Evolutionary conservation across 768 basidiomycete genomes (phyloP).

Genomic region (Lentinus tigrinus): DNA sequence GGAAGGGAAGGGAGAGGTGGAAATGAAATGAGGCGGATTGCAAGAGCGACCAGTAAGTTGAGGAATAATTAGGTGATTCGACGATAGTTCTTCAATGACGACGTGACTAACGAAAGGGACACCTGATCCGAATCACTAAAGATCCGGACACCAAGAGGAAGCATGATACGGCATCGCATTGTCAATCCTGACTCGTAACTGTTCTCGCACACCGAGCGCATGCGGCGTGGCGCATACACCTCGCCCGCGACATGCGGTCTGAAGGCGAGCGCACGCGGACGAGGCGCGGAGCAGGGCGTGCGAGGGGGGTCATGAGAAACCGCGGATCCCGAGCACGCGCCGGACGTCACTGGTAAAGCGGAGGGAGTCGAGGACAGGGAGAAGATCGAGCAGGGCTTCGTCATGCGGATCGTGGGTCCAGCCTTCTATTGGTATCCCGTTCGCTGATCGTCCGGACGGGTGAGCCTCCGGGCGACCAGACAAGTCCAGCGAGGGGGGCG

Average conservation of each 20-base stretch:
- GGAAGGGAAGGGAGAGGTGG: background rate
- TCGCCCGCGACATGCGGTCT: background rate
- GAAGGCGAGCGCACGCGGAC: background rate
- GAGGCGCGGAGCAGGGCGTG: background rate
- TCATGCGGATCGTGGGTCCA: constrained; percentile 98
- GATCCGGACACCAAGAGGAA: background rate
- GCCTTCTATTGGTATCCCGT: constrained; percentile 98
- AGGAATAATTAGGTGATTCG: constrained; percentile 20
- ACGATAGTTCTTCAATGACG: constrained; percentile 19
- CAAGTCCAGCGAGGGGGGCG: constrained; percentile 18
- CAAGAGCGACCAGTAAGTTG: constrained; percentile 4
- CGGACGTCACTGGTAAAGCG: constrained; percentile 96
- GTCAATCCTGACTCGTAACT: too few species aligned
- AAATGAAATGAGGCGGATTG: background rate
- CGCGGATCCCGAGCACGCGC: constrained; percentile 78
- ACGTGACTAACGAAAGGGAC: constrained; percentile 8
- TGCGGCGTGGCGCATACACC: background rate
- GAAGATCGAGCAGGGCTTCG: constrained; percentile 91
- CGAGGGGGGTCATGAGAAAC: constrained; percentile 39
- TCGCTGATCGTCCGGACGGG: constrained; percentile 54
- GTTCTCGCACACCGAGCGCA: background rate
- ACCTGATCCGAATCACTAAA: background rate
- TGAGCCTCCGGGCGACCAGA: background rate
- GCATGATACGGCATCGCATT: background rate
- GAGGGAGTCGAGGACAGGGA: constrained; percentile 93